Percentiles rank a stretch among this genome's conserved stretches.
phyloP scores from a whole-genome alignment of 2,329 filamentous ascomycete genomes.

The Diaporthe nobilis region DNA sequence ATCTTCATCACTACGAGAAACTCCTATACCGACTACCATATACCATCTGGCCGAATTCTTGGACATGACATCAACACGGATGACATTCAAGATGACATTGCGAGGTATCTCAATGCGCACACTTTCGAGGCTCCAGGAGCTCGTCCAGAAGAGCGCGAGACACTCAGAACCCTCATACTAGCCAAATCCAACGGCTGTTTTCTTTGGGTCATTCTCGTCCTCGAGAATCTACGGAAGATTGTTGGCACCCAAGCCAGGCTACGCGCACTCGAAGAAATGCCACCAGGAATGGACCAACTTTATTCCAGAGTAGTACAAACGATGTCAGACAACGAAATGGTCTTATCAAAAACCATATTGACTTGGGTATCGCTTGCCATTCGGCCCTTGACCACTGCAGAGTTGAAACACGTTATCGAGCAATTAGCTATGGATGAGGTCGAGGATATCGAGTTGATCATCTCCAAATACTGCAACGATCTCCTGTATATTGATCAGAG shows the following conservation, averaged over 20 bases:
- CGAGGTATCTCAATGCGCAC: not conserved
- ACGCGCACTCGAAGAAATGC: not conserved
- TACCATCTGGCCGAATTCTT: not conserved
- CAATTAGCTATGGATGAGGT: not conserved
- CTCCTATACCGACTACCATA: not conserved
- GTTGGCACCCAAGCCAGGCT: not conserved
- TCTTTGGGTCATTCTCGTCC: not conserved
- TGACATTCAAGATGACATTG: not conserved
- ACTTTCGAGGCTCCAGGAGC: not conserved
- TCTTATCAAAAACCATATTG: not conserved
- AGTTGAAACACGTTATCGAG: not conserved
- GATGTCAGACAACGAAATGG: too few relatives aligned
- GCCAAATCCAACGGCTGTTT: not conserved
- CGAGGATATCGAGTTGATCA: not conserved
- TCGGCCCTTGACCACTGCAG: not conserved
- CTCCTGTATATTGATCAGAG: not conserved
- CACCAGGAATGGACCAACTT: not conserved
- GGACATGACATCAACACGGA: not conserved
- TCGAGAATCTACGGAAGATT: not conserved
- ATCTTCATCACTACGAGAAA: not conserved
- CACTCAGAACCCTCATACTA: not conserved
- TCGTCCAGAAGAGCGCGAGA: not conserved
- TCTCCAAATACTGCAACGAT: conserved; percentile 5
- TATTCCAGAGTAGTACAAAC: not conserved
- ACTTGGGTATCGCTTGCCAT: not conserved